Percentiles rank a stretch among this genome's conserved stretches.
Evolutionary conservation across 1,139 yeast genomes (phyloP).

Genomic region (Casaregolazyma suthepensis): DNA sequence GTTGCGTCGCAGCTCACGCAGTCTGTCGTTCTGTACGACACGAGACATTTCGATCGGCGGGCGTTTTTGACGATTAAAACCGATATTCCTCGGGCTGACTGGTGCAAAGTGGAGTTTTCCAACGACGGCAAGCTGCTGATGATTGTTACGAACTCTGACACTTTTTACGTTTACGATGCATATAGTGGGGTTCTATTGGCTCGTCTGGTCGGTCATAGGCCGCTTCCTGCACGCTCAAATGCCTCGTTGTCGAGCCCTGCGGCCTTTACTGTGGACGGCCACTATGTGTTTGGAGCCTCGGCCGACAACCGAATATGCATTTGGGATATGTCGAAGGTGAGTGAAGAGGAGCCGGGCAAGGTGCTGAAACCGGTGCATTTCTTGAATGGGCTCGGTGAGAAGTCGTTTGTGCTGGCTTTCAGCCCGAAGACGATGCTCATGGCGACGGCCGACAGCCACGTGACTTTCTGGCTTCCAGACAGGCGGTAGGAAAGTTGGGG

Average conservation of each 20-base stretch:
- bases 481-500: no score
- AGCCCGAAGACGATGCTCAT: slow-evolving; percentile 73
- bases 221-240: slow-evolving; percentile 30
- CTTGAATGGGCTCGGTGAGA: slow-evolving; percentile 31
- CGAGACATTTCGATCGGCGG: slow-evolving; percentile 49
- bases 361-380: slow-evolving; percentile 24
- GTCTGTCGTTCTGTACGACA: slow-evolving; percentile 55
- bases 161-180: slow-evolving; percentile 64
- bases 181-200: slow-evolving; percentile 57
- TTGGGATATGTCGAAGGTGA: slow-evolving; percentile 46
- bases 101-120: slow-evolving; percentile 75
- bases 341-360: neutral
- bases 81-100: slow-evolving; percentile 32
- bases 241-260: slow-evolving; percentile 35
- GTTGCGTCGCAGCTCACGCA: slow-evolving; percentile 49
- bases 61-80: slow-evolving; percentile 45
- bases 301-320: slow-evolving; percentile 52
- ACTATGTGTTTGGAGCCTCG: slow-evolving; percentile 56
- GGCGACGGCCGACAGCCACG: slow-evolving; percentile 71
- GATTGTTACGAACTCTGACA: slow-evolving; percentile 50
- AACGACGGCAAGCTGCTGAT: slow-evolving; percentile 73
- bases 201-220: slow-evolving; percentile 42
- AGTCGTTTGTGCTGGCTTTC: slow-evolving; percentile 50
- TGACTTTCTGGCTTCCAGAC: slow-evolving; percentile 37
- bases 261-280: slow-evolving; percentile 78